A percentile compares a stretch with the other conserved stretches of the same genome.
phyloP scores from a whole-genome alignment of 208 protist genomes.

The Trypanosoma melophagium region DNA sequence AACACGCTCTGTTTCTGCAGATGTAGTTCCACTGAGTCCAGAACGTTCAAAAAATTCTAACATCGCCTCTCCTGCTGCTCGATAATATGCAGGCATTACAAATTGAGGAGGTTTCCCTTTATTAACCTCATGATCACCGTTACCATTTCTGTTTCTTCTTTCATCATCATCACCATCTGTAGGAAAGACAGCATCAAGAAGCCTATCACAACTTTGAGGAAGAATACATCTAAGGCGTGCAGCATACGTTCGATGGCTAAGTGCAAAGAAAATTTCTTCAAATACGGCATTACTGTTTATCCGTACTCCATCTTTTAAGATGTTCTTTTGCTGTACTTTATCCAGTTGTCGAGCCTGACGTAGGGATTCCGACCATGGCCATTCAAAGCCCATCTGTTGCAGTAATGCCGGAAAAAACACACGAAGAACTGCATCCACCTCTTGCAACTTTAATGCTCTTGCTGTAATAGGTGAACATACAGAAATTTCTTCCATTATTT shows the following conservation, averaged over 20 bases:
- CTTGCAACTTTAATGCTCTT: conserved; percentile 46
- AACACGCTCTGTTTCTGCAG: conserved; percentile 51
- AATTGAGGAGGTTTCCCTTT: conserved; percentile 31
- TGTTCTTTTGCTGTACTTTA: conserved; percentile 31
- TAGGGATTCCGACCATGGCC: conserved; percentile 77
- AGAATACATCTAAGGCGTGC: conserved; percentile 60
- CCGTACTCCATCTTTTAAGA: conserved; percentile 27
- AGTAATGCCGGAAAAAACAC: conserved; percentile 61
- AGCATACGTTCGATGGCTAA: conserved; percentile 59
- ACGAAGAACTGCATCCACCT: conserved; percentile 60
- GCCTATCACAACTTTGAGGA: conserved; percentile 58
- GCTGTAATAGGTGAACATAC: conserved; percentile 4
- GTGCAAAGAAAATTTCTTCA: conserved; percentile 40
- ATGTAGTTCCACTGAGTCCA: conserved; percentile 30
- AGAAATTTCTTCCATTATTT: background rate
- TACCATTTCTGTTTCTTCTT: background rate
- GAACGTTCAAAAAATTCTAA: conserved; percentile 49
- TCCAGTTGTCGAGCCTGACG: conserved; percentile 51
- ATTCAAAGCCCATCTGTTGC: conserved; percentile 80
- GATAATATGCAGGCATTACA: conserved; percentile 69
- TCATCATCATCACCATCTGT: background rate
- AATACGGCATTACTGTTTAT: conserved; percentile 46
- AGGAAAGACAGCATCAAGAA: conserved; percentile 37
- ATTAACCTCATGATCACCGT: conserved; percentile 19
- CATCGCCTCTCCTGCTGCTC: conserved; percentile 40